These are phyloP conservation scores for Verticillium isaacii DNA, from an alignment of 2,329 filamentous ascomycete species.

Conservation along the genomic window DNA sequence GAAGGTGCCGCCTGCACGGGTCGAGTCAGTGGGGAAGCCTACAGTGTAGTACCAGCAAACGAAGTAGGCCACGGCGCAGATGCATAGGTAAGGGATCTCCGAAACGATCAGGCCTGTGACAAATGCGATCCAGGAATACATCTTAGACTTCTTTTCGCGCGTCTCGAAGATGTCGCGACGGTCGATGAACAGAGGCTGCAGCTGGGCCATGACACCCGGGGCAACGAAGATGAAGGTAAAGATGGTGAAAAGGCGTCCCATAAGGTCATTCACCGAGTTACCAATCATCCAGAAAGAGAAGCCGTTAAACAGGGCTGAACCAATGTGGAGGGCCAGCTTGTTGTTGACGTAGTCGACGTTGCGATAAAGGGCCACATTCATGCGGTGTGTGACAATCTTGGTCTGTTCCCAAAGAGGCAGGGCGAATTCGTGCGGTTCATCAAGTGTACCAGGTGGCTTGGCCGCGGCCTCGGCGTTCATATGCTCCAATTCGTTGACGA, in stretches of 20 bases:
- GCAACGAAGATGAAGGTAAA: conserved; percentile 62
- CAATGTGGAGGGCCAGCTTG: conserved; percentile 54
- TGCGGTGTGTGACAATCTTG: conserved; percentile 58
- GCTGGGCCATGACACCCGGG: conserved; percentile 51
- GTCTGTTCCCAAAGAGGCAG: conserved; percentile 60
- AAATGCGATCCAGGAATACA: conserved; percentile 56
- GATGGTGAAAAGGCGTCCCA: conserved; percentile 52
- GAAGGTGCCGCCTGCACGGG: conserved; percentile 45
- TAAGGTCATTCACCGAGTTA: conserved; percentile 42
- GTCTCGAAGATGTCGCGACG: conserved; percentile 53
- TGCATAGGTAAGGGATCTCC: conserved; percentile 38
- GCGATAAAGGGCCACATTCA: conserved; percentile 57
- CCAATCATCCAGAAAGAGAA: conserved; percentile 59
- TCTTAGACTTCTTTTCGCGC: conserved; percentile 57
- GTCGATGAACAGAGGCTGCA: conserved; percentile 54
- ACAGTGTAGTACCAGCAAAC: conserved; percentile 56
- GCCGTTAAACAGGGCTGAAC: conserved; percentile 53
- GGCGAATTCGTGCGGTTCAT: conserved; percentile 66
- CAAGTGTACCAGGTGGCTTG: conserved; percentile 32
- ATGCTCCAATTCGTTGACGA: conserved; percentile 58
- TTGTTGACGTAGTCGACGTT: conserved; percentile 64
- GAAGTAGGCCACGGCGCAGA: conserved; percentile 43
- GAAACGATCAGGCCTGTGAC: conserved; percentile 46
- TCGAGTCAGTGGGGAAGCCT: conserved; percentile 38
- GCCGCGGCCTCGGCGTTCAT: conserved; percentile 52